These are phyloP conservation scores for Capsicum chinense DNA, from an alignment of 257 asterid genomes.

Conservation along the genomic window DNA sequence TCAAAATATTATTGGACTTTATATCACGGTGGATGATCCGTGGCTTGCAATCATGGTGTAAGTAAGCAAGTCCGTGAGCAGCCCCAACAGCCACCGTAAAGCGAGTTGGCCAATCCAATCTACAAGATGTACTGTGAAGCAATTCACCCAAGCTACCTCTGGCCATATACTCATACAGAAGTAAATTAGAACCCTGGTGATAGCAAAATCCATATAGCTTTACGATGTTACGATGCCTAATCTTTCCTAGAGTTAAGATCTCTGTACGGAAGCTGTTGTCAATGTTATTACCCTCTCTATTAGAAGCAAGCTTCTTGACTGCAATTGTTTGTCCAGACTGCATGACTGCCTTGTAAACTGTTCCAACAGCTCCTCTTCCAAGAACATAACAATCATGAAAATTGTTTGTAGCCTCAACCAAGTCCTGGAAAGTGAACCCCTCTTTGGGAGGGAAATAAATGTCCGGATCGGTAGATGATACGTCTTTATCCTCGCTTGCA, in stretches of 20 bases:
- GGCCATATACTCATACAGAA: constrained; percentile 88
- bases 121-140: constrained; percentile 68
- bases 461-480: constrained; percentile 57
- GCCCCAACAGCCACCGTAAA: constrained; percentile 82
- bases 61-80: constrained; percentile 85
- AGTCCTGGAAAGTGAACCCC: constrained; percentile 86
- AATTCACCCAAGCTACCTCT: constrained; percentile 89
- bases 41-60: constrained; percentile 91
- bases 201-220: constrained; percentile 88
- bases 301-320: constrained; percentile 80
- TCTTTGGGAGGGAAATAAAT: constrained; percentile 90
- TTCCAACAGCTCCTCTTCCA: constrained; percentile 91
- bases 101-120: constrained; percentile 80
- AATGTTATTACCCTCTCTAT: constrained; percentile 71
- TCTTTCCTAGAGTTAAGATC: constrained; percentile 80
- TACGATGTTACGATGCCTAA: constrained; percentile 95
- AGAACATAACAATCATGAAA: constrained; percentile 71
- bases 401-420: constrained; percentile 85
- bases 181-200: constrained; percentile 84
- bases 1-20: constrained; percentile 82
- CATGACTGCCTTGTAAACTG: constrained; percentile 84
- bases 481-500: constrained; percentile 50
- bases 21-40: constrained; percentile 90
- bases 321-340: constrained; percentile 67
- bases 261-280: constrained; percentile 83